Evolutionary conservation across 192 early-diverging fungal genomes (phyloP).

Genomic region (Rhizoclosmatium globosum): DNA sequence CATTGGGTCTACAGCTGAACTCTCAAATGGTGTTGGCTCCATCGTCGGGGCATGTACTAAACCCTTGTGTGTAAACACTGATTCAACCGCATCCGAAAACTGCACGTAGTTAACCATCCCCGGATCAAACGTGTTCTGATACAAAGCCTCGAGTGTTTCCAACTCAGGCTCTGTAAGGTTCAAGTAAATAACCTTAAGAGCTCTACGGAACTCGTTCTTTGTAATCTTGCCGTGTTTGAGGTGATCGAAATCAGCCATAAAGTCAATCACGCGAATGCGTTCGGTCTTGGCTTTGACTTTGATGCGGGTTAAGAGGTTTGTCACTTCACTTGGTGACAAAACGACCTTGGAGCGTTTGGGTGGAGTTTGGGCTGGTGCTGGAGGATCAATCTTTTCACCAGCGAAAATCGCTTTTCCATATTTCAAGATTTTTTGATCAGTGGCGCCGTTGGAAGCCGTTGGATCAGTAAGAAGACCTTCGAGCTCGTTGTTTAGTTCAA

Average conservation of each 20-base stretch:
- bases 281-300: conserved; percentile 64
- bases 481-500: conserved; percentile 43
- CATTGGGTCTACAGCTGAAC: conserved; percentile 7
- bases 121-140: conserved; percentile 26
- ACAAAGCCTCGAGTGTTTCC: conserved; percentile 43
- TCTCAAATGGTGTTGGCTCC: conserved; percentile 52
- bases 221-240: conserved; percentile 60
- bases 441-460: neutral
- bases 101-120: conserved; percentile 50
- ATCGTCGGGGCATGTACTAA: conserved; percentile 52
- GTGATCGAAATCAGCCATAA: conserved; percentile 65
- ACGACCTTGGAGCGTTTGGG: neutral
- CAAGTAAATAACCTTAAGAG: conserved; percentile 56
- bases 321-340: conserved; percentile 36
- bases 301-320: conserved; percentile 53
- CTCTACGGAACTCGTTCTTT: conserved; percentile 55
- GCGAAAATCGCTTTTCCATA: neutral
- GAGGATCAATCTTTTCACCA: neutral
- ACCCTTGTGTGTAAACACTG: conserved; percentile 60
- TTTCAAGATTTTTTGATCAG: neutral
- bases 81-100: conserved; percentile 61
- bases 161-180: conserved; percentile 51
- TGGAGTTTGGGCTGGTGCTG: neutral
- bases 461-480: conserved; percentile 1
- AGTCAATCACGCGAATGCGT: conserved; percentile 63